These are phyloP conservation scores for Zoysia japonica DNA, from an alignment of 176 grass and related monocot genomes.

Conservation along the genomic window DNA sequence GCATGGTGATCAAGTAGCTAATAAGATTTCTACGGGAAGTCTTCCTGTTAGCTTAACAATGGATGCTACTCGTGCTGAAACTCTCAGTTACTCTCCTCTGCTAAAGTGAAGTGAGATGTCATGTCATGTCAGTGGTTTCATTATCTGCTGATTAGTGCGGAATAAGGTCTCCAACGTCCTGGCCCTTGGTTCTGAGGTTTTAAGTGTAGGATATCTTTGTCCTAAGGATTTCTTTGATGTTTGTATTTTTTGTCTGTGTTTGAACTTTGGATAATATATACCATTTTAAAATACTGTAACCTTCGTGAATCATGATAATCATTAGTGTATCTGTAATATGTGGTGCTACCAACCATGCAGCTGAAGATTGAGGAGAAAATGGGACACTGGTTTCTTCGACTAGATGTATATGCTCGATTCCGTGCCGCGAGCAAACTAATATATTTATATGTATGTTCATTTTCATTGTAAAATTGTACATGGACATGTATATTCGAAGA, in stretches of 20 bases:
- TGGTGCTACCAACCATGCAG: no score
- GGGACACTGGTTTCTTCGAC: no score
- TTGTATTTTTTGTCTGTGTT: background rate
- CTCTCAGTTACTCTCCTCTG: no score
- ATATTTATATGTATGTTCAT: no score
- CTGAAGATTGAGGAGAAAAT: no score
- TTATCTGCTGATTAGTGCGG: background rate
- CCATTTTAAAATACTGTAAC: background rate
- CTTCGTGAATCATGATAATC: background rate
- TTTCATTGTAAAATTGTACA: background rate
- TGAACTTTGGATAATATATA: background rate
- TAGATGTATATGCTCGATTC: conserved; percentile 4
- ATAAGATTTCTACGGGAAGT: no score
- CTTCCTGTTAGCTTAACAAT: no score
- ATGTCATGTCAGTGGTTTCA: background rate
- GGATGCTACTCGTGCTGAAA: no score
- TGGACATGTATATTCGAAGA: background rate
- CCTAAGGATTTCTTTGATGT: background rate
- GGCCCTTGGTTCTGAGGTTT: background rate
- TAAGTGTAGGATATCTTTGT: background rate
- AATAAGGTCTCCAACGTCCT: background rate
- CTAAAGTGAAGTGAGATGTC: no score
- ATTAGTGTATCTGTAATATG: no score
- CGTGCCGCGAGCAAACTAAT: background rate
- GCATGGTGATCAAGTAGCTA: no score